Evolutionary conservation across 1,284 basidiomycete genomes (phyloP), one percentile per base, ranked within the genome.

Genomic region (Apiotrichum porosum): DNA sequence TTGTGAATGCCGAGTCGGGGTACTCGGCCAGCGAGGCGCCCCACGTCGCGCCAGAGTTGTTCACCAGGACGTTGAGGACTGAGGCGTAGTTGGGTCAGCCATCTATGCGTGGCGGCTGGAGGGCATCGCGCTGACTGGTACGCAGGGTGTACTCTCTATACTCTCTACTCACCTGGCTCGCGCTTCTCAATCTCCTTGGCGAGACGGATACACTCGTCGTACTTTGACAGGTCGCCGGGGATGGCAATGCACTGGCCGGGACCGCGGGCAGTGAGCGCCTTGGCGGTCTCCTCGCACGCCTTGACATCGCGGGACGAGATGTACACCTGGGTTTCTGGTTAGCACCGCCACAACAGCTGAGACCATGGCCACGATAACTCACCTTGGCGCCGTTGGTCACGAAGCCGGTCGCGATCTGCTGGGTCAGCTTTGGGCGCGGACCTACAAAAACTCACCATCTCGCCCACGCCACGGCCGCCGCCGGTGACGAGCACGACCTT

Each of bases 31-130:
- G 69, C 13, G 73, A 54, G 12, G 77, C 79, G 18, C 79, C 81
- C 83, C 83, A 84, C 14, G 79, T 79, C 17, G 79, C 81, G 3
- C 83, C 84, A 2, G 82, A 82, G 54, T 85, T 85, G 69, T 86
- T 63, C 31, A 58, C 54, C 36, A 57, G 59, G 19, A 56, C 34
- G 40, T 58, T 47, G 23, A 62, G 52, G 18, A 47, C 56, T 50
- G 43, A 24, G 4, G 4, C 3, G 24, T n/a, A 12, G 26, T 28
- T 33, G 32, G 32, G 14, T 33, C 28, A 30, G 28, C 8, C 28
- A n/a, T n/a, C n/a, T n/a, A n/a, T n/a, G n/a, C n/a, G n/a, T n/a
- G n/a, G n/a, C n/a, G n/a, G n/a, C n/a, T n/a, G n/a, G n/a, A n/a
- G n/a, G n/a, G n/a, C n/a, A n/a, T n/a, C n/a, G n/a, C n/a, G n/a